Conservation (phyloP, 202 grass and related monocot genomes). For the Carex sylvatica region DNA sequence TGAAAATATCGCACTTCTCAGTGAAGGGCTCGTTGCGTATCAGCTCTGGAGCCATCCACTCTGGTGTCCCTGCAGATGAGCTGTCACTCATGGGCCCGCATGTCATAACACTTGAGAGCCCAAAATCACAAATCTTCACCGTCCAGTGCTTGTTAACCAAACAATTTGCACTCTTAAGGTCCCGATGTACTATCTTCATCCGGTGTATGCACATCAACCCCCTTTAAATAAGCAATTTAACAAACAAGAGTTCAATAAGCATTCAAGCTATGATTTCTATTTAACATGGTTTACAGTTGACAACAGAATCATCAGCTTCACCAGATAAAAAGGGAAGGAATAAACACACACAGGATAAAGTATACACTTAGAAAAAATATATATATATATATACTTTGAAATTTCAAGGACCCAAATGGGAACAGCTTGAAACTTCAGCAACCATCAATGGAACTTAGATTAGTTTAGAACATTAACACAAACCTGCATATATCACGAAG, state of each 20-base stretch:
- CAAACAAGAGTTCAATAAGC: not conserved
- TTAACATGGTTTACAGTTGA: not conserved
- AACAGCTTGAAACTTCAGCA: not conserved
- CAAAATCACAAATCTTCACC: constrained; percentile 98
- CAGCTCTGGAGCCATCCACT: constrained; percentile 99
- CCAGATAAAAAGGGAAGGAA: not conserved
- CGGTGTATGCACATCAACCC: constrained; percentile 99
- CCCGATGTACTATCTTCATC: constrained; percentile 97
- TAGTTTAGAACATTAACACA: constrained; percentile 1
- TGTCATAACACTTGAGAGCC: constrained; percentile 72
- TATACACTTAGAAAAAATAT: not conserved
- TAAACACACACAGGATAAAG: not conserved
- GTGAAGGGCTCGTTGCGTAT: constrained; percentile 88
- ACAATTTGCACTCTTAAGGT: constrained; percentile 98
- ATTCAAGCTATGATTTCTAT: constrained; percentile 18
- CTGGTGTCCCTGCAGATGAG: constrained; percentile 91
- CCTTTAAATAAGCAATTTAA: constrained; percentile 43
- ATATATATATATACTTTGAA: not conserved
- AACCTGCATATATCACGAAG: constrained; percentile 99
- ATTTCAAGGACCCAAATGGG: not conserved
- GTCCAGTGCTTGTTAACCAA: constrained; percentile 95
- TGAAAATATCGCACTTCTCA: constrained; percentile 99
- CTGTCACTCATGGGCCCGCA: constrained; percentile 75
- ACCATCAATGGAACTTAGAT: not conserved
- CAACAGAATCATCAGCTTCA: not conserved